Evolutionary conservation across 2,329 filamentous ascomycete genomes (phyloP).

Genomic region (Apiospora aurea): DNA sequence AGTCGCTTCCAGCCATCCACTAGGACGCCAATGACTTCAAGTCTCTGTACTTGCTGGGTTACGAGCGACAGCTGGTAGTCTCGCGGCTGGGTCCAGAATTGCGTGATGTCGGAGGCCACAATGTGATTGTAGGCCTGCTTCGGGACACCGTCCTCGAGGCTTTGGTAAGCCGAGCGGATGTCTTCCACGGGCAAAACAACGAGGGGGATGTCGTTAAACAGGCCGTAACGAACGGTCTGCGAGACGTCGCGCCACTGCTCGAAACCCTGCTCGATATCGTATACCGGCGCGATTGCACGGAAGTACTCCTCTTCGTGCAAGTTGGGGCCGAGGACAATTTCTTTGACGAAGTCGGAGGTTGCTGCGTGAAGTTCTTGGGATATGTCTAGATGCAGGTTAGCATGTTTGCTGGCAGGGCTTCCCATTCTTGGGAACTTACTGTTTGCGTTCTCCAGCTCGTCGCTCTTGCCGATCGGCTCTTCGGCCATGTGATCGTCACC

Average conservation of each 20-base stretch:
- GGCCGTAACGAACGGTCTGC: background rate
- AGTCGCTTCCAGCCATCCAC: background rate
- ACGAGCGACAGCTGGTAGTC: background rate
- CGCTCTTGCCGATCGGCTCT: too few species aligned
- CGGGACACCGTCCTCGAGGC: background rate
- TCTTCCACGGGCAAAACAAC: background rate
- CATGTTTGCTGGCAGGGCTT: background rate
- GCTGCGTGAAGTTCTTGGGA: background rate
- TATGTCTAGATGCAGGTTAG: background rate
- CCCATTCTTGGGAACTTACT: background rate
- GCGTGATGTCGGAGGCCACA: background rate
- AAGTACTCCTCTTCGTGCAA: background rate
- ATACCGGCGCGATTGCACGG: background rate
- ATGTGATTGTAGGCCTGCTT: background rate
- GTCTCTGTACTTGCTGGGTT: background rate
- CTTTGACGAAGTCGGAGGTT: background rate
- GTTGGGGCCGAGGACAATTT: background rate
- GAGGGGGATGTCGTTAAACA: background rate
- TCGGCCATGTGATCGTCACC: too few species aligned
- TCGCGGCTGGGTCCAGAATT: background rate
- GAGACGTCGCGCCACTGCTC: background rate
- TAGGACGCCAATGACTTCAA: background rate
- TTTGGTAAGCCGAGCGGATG: background rate
- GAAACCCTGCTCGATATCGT: accelerated
- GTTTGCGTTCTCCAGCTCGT: too few species aligned